Evolutionary conservation across 495 filamentous ascomycete genomes (phyloP).

Genomic region (Tuber aestivum): DNA sequence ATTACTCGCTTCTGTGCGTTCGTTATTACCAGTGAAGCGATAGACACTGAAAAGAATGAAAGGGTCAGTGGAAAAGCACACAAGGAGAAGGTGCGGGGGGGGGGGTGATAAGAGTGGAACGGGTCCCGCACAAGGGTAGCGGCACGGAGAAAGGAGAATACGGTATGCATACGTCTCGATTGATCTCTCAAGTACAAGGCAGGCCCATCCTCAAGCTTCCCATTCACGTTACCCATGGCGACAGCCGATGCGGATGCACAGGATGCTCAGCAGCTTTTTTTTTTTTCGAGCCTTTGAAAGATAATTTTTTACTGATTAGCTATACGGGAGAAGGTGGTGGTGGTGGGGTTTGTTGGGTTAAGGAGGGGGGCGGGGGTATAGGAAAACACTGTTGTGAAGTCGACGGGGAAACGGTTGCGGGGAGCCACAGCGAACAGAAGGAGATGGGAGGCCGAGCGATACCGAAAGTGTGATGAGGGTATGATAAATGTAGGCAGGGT

Average conservation of each 20-base stretch:
- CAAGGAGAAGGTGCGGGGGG: constrained; percentile 18
- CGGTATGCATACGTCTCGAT: constrained; percentile 59
- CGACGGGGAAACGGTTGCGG: constrained; percentile 1
- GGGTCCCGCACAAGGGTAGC: constrained; percentile 12
- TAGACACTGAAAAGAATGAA: constrained; percentile 59
- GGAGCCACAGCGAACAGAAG: constrained; percentile 3
- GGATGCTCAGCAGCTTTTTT: constrained; percentile 18
- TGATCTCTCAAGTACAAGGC: constrained; percentile 84
- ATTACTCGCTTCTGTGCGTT: constrained; percentile 68
- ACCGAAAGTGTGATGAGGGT: not conserved
- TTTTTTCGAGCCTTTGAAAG: not conserved
- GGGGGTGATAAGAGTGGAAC: constrained; percentile 38
- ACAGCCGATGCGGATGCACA: constrained; percentile 19
- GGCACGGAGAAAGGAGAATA: constrained; percentile 18
- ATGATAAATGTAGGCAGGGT: no score
- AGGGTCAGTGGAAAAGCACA: constrained; percentile 7
- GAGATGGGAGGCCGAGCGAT: not conserved
- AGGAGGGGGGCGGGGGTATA: constrained; percentile 3
- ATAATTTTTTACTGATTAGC: not conserved
- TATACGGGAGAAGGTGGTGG: not conserved
- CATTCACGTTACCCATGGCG: constrained; percentile 86
- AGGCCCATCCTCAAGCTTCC: constrained; percentile 79
- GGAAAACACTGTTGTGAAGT: not conserved
- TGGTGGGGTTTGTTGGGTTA: not conserved
- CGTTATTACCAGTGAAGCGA: constrained; percentile 71